Evolutionary conservation across 495 filamentous ascomycete species (phyloP).

Genomic region (Pseudevernia furfuracea): DNA sequence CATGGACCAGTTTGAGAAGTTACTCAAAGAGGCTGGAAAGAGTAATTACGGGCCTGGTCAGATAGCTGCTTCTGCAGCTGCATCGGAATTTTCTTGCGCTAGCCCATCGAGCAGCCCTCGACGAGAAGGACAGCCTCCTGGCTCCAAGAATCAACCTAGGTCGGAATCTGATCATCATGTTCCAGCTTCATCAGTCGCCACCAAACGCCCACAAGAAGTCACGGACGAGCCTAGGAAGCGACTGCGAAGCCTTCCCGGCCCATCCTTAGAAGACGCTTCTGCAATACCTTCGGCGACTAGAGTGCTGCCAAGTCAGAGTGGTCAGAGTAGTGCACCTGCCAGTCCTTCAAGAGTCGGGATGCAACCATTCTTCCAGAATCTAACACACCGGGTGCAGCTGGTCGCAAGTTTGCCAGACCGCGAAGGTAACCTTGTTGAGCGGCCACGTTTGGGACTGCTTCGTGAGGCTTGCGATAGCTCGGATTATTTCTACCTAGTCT

Average conservation of each 20-base stretch:
- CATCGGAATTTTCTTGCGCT: neutral
- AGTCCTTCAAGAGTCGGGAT: neutral
- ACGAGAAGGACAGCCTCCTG: neutral
- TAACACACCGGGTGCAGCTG: constrained; percentile 2
- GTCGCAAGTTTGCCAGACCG: neutral
- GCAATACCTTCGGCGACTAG: neutral
- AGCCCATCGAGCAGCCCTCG: neutral
- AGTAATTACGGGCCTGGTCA: neutral
- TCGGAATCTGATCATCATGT: neutral
- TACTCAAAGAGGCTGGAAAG: constrained; percentile 16
- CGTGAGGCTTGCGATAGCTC: constrained; percentile 44
- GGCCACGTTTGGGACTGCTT: constrained; percentile 49
- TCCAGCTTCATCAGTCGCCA: neutral
- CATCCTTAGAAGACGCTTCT: neutral
- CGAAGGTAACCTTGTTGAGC: constrained; percentile 31
- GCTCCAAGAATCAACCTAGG: neutral
- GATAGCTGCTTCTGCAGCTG: constrained; percentile 2
- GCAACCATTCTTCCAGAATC: neutral
- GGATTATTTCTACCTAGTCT: constrained; percentile 56
- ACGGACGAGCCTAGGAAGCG: constrained; percentile 16
- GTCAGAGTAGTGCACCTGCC: neutral
- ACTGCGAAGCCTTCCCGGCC: neutral
- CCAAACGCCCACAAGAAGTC: constrained; percentile 10
- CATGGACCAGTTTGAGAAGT: constrained; percentile 19
- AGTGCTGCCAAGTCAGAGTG: neutral